phyloP scores from a whole-genome alignment of 139 green algal genomes.

The Asterochloris erici region DNA sequence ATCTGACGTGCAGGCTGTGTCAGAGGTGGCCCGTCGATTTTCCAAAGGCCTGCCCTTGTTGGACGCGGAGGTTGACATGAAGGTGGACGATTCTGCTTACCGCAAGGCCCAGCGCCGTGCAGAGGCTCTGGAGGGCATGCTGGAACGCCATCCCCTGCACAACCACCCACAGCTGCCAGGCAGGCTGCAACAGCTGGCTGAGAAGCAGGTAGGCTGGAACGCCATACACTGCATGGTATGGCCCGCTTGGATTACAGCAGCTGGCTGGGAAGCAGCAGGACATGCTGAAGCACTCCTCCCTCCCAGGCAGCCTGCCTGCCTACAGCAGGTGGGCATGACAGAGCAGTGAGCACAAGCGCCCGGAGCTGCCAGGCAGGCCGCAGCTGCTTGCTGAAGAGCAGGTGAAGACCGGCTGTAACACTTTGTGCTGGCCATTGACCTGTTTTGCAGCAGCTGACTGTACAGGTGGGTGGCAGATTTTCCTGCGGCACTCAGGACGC shows the following conservation, averaged over 20 bases:
- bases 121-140: conserved; percentile 48
- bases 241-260: not conserved
- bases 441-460: no score
- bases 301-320: no score
- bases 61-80: conserved; percentile 70
- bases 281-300: no score
- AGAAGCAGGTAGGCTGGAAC: conserved; percentile 28
- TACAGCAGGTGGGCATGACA: no score
- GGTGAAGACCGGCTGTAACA: no score
- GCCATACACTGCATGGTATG: not conserved
- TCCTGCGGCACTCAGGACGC: no score
- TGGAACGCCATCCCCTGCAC: conserved; percentile 47
- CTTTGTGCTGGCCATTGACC: no score
- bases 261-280: not conserved
- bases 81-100: conserved; percentile 30
- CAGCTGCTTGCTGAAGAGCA: no score
- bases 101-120: conserved; percentile 23
- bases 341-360: no score
- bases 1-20: conserved; percentile 22
- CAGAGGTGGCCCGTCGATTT: conserved; percentile 42
- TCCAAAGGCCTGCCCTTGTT: conserved; percentile 43
- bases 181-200: conserved; percentile 36
- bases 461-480: no score
- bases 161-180: conserved; percentile 17
- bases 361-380: no score